Conservation (phyloP, 768 basidiomycete species). For the Phaeotremella fagi region DNA sequence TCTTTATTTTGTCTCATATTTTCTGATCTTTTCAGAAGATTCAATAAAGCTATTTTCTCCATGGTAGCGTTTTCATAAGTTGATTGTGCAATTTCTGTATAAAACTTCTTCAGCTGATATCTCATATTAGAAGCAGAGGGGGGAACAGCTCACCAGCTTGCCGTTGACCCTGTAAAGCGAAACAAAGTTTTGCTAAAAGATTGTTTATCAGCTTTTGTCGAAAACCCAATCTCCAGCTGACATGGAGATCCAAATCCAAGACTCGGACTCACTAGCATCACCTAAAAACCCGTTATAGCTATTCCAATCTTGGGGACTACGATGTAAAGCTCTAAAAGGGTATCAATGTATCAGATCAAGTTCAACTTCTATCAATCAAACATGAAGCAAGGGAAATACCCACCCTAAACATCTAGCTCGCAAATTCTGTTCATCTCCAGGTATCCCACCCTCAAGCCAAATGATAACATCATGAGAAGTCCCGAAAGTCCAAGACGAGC, state of each 20-base stretch:
- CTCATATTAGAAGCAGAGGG: not conserved
- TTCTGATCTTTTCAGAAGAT: slow-evolving; percentile 23
- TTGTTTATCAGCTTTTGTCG: not conserved
- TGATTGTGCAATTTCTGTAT: slow-evolving; percentile 25
- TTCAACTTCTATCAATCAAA: not conserved
- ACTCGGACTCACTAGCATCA: slow-evolving; percentile 33
- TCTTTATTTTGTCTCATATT: not conserved
- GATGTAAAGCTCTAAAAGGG: slow-evolving; percentile 39
- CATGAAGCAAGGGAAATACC: not conserved
- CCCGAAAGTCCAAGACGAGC: slow-evolving; percentile 18
- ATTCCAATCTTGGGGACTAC: slow-evolving; percentile 47
- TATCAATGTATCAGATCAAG: too few relatives aligned
- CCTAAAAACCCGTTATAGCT: slow-evolving; percentile 42
- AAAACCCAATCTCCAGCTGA: not conserved
- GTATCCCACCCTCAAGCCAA: not conserved
- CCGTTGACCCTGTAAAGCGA: slow-evolving; percentile 26
- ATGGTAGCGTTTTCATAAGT: slow-evolving; percentile 31
- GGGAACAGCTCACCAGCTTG: slow-evolving; percentile 20
- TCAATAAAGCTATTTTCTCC: slow-evolving; percentile 31
- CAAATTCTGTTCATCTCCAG: not conserved
- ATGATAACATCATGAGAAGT: too few relatives aligned
- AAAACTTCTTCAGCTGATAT: not conserved
- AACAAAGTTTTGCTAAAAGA: slow-evolving; percentile 36
- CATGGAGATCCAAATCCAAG: not conserved
- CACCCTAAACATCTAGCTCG: slow-evolving; percentile 17